Base-by-base conservation (phyloP, 768 basidiomycete genomes). In the Rhizopogon roseolus region DNA sequence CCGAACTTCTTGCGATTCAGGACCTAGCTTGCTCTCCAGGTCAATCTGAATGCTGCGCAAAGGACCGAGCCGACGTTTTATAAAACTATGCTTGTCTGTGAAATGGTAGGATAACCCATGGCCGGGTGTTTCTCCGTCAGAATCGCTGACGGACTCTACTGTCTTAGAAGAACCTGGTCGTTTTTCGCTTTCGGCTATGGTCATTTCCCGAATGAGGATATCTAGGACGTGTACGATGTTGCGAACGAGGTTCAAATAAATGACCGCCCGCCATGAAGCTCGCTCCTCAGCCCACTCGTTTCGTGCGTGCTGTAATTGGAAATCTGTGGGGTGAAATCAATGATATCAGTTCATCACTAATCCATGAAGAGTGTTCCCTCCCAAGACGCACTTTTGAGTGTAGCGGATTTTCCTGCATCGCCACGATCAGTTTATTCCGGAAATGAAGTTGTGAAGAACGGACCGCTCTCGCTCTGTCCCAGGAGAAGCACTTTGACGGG, bases 201-300 rank as follows among this genome's bases (percentile, higher is more conserved):
- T 66, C 77, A 87, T 82, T 59, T 86, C 85, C 34, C 75, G 76
- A 14, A 69, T 62, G 40, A 88, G 71, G 39, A 79, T 71, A 46
- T 86, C 79, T 19, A 89, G 73, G 42, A 87, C 80, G 28, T 73
- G 71, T 56, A 85, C 81, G 60, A 88, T 77, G 57, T 88, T 89
- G 62, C 86, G 82, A 50, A 90, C 77, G 66, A 92, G 81, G 65
- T 92, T 92, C 60, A 91, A 80, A 59, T 86, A 83, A 54, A 92
- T 83, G 54, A 92, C 86, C 14, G 81, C 71, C 19, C 86, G 80
- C 89, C 89, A 92, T 27, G 85, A 79, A 1, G 76, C 71, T 41
- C 81, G 81, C 60, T 90, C 85, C 57, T 85, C 80, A 5, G 76
- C 69, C 84, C 88, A 90, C 62, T 88, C 84, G 50, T 76, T 73